phyloP scores from a whole-genome alignment of 257 asterid species.

The Nicotiana sylvestris region DNA sequence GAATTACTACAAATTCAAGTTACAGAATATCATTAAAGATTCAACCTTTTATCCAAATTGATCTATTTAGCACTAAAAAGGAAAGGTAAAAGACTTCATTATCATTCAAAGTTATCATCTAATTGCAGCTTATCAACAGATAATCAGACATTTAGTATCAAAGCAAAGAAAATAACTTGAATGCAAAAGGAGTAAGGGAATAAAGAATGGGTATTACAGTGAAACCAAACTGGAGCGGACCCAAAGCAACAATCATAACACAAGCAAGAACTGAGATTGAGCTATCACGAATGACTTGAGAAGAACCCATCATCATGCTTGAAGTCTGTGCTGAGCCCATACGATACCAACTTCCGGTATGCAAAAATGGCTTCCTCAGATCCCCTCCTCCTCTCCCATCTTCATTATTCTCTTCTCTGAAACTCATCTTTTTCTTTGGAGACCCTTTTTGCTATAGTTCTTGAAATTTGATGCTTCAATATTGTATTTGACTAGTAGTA shows the following conservation, averaged over 20 bases:
- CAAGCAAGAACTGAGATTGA: constrained; percentile 84
- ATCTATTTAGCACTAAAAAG: not conserved
- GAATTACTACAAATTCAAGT: not conserved
- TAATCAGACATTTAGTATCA: not conserved
- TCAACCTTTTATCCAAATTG: not conserved
- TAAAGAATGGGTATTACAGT: constrained; percentile 44
- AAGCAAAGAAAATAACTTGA: not conserved
- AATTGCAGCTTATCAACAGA: not conserved
- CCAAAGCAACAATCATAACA: constrained; percentile 85
- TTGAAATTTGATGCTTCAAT: not conserved
- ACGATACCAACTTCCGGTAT: constrained; percentile 92
- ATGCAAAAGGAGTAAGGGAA: not conserved
- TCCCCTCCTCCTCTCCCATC: constrained; percentile 55
- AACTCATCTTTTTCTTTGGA: constrained; percentile 51
- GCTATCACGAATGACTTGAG: constrained; percentile 70
- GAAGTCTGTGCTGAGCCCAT: constrained; percentile 82
- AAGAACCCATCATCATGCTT: constrained; percentile 67
- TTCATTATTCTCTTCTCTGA: constrained; percentile 56
- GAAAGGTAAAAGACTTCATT: not conserved
- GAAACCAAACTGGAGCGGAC: constrained; percentile 91
- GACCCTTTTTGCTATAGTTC: not conserved
- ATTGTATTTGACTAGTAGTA: not conserved
- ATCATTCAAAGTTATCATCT: not conserved
- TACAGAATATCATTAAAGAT: not conserved
- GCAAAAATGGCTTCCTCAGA: constrained; percentile 83